Base-by-base conservation (phyloP, 2,329 filamentous ascomycete genomes). In the Stemphylium vesicarium region DNA sequence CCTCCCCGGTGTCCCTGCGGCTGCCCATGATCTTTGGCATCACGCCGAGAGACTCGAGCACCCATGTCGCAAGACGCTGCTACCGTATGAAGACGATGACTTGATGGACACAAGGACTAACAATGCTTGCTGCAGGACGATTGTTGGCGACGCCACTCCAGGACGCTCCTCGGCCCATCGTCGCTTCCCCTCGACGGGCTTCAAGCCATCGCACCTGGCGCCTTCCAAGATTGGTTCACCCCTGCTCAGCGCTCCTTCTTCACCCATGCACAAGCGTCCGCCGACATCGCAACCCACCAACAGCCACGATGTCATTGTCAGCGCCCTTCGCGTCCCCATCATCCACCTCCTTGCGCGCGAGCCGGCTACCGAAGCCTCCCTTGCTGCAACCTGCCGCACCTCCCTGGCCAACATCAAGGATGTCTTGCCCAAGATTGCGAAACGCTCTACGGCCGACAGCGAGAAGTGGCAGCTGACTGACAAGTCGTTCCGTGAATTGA, bases 401-500 rank as follows among this genome's bases (percentile, higher is more conserved):
- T 70, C 71, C 10, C 46, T 59, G 9, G 56, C 66, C 50, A 71
- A 60, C 56, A 53, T 73, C 29, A 63, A 67, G 32, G 71, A 74
- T 33, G 57, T 74, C n/a, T 56, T 75, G 15, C 65, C 69, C 55
- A 86, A 85, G 71, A 80, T 85, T 62, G 84, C 80, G 12, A 77
- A 78, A 51, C 78, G 81, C 60, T 80, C 79, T 43, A 73, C 80
- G 38, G 74, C 81, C 35, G 79, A 79, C 15, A 73, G 79, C 52
- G 69, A 71, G 16, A 71, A 69, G 53, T 75, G 72, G 72, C 71
- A 74, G 62, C 75, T 88, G 57, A 80, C 76, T 31, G 85, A 87
- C 71, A 84, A 84, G 65, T 74, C 77, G 13, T 88, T 82, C 69
- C 84, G 84, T 63, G 85, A 88, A 47, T 75, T 88, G 57, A 84